Percentiles rank a stretch among this genome's conserved stretches.
Evolutionary conservation across 352 stramenopile species (phyloP).

Genomic region (Phytophthora sp.): DNA sequence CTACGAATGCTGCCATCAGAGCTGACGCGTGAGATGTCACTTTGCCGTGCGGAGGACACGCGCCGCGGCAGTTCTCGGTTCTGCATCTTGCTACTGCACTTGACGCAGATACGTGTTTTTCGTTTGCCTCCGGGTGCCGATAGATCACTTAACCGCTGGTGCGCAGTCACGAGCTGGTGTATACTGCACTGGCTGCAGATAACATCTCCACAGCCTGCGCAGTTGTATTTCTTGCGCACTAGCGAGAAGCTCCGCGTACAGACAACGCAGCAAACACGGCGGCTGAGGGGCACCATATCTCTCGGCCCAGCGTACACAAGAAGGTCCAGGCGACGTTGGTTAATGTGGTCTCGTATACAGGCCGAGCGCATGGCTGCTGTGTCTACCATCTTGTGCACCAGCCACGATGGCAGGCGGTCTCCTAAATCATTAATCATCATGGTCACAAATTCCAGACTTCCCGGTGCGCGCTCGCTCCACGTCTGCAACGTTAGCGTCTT

Average conservation of each 20-base stretch:
- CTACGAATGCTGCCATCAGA: constrained; percentile 37
- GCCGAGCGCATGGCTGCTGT: constrained; percentile 74
- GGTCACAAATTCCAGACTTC: constrained; percentile 73
- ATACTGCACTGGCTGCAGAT: constrained; percentile 85
- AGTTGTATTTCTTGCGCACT: constrained; percentile 89
- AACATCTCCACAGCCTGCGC: constrained; percentile 78
- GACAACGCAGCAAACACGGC: constrained; percentile 77
- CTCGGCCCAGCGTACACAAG: constrained; percentile 69
- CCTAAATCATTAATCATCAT: constrained; percentile 87
- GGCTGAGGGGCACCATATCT: constrained; percentile 74
- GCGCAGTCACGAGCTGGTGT: constrained; percentile 70
- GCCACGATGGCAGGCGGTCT: constrained; percentile 76
- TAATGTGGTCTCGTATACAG: constrained; percentile 81
- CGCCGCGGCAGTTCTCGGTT: constrained; percentile 59
- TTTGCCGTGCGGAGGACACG: constrained; percentile 37
- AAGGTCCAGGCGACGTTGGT: constrained; percentile 75
- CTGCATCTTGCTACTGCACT: constrained; percentile 74
- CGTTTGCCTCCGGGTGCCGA: constrained; percentile 56
- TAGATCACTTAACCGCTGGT: constrained; percentile 39
- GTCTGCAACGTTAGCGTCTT: constrained; percentile 83
- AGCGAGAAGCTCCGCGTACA: constrained; percentile 87
- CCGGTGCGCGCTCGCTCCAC: constrained; percentile 60
- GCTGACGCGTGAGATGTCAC: constrained; percentile 35
- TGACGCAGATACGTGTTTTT: constrained; percentile 79
- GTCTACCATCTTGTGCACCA: constrained; percentile 86